phyloP scores from a whole-genome alignment of 202 grass and related monocot genomes.

The Schoenoplectus triqueter region DNA sequence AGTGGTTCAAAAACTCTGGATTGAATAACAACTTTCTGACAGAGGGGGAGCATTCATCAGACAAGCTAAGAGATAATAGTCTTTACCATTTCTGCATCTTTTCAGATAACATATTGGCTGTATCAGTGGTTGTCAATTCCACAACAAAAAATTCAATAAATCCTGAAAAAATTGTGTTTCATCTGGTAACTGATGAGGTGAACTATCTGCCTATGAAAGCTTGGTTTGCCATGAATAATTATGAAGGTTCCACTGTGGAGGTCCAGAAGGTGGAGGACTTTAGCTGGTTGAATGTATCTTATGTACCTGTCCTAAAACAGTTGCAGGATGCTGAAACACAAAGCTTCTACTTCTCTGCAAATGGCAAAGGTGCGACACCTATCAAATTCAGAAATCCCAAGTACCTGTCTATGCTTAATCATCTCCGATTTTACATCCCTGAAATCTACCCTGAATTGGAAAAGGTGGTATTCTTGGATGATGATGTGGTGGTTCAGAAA shows the following conservation, averaged over 20 bases:
- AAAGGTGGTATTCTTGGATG: slow-evolving; percentile 97
- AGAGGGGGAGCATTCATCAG: slow-evolving; percentile 42
- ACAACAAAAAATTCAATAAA: slow-evolving; percentile 74
- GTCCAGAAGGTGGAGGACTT: slow-evolving; percentile 94
- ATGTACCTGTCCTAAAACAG: slow-evolving; percentile 95
- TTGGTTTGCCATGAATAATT: slow-evolving; percentile 87
- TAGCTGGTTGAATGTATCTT: slow-evolving; percentile 89
- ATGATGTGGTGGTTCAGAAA: slow-evolving; percentile 92
- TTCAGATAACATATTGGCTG: slow-evolving; percentile 92
- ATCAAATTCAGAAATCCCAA: slow-evolving; percentile 99
- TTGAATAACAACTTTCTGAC: slow-evolving; percentile 58
- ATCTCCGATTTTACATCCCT: slow-evolving; percentile 93
- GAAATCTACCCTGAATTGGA: slow-evolving; percentile 86
- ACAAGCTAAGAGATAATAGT: slow-evolving; percentile 76
- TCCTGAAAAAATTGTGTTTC: slow-evolving; percentile 83
- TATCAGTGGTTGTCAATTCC: slow-evolving; percentile 88
- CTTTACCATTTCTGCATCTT: slow-evolving; percentile 96
- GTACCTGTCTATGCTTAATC: slow-evolving; percentile 99
- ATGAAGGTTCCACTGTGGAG: slow-evolving; percentile 78
- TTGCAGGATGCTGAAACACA: slow-evolving; percentile 86
- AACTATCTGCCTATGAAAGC: slow-evolving; percentile 93
- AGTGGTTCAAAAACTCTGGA: slow-evolving; percentile 76
- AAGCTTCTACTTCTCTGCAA: slow-evolving; percentile 94
- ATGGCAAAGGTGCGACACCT: slow-evolving; percentile 65
- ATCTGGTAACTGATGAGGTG: slow-evolving; percentile 94